Conservation (phyloP, 441 rosid genomes). For the Bruguiera hainesii region DNA sequence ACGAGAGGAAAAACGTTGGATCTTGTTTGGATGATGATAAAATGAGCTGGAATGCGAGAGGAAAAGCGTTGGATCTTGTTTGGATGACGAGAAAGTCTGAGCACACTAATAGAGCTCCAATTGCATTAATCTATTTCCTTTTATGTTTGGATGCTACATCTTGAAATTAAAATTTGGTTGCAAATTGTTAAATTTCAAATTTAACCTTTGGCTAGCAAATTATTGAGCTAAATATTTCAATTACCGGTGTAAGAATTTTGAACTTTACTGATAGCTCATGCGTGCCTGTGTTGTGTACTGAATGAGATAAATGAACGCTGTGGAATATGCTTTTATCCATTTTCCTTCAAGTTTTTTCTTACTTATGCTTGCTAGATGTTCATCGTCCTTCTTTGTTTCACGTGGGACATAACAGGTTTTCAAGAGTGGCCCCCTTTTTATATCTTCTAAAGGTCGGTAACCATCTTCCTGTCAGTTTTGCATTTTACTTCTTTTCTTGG, state of each 20-base stretch:
- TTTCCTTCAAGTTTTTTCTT: neutral
- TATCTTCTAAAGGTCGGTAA: constrained; percentile 88
- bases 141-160: constrained; percentile 16
- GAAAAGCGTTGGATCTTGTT: constrained; percentile 9
- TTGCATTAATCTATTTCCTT: constrained; percentile 5
- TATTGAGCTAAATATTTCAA: too few species aligned
- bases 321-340: neutral
- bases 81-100: too few species aligned
- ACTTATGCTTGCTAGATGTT: constrained; percentile 3
- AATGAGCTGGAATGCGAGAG: neutral
- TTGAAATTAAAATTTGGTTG: too few species aligned
- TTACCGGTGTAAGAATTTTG: neutral
- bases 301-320: neutral
- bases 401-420: constrained; percentile 57
- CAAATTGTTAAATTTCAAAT: too few species aligned
- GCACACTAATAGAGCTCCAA: neutral
- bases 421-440: constrained; percentile 95
- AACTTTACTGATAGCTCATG: constrained; percentile 1
- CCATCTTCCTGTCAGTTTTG: constrained; percentile 10
- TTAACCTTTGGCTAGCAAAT: too few species aligned
- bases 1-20: constrained; percentile 3
- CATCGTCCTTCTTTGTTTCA: constrained; percentile 4
- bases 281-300: neutral
- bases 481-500: neutral
- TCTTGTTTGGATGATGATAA: constrained; percentile 2